phyloP scores from a whole-genome alignment of 805 yeast species.

The Kazachstania martiniae region DNA sequence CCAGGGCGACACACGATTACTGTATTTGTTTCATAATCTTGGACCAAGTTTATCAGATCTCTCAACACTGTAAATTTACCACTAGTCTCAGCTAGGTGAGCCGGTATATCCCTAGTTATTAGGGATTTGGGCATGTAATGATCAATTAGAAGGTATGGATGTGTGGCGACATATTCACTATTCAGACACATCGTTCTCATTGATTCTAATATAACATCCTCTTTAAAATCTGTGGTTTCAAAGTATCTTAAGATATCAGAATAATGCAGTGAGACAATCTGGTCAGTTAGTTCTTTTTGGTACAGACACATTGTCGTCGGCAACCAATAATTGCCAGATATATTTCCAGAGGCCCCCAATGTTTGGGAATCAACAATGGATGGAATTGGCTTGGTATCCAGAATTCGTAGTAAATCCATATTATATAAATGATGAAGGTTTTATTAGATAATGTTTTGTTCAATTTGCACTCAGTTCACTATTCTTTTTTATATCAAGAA shows the following conservation, averaged over 20 bases:
- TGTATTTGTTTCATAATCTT: constrained; percentile 37
- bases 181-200: constrained; percentile 65
- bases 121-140: constrained; percentile 79
- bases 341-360: constrained; percentile 25
- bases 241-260: constrained; percentile 82
- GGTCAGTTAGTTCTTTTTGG: constrained; percentile 83
- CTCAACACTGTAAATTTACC: constrained; percentile 72
- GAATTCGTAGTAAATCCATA: constrained; percentile 66
- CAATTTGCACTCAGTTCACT: too few species aligned
- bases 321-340: constrained; percentile 54
- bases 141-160: constrained; percentile 76
- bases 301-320: constrained; percentile 79
- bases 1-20: constrained; percentile 66
- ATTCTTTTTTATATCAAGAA: too few species aligned
- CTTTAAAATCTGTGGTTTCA: constrained; percentile 41
- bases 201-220: constrained; percentile 58
- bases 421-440: neutral
- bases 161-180: constrained; percentile 72
- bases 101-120: constrained; percentile 59
- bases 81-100: constrained; percentile 61
- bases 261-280: constrained; percentile 83
- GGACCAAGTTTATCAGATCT: constrained; percentile 50
- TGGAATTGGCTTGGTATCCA: constrained; percentile 81
- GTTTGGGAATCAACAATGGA: constrained; percentile 54
- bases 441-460: neutral